Base-by-base conservation (phyloP, 108 stramenopile species). In the Fragilaria crotonensis region DNA sequence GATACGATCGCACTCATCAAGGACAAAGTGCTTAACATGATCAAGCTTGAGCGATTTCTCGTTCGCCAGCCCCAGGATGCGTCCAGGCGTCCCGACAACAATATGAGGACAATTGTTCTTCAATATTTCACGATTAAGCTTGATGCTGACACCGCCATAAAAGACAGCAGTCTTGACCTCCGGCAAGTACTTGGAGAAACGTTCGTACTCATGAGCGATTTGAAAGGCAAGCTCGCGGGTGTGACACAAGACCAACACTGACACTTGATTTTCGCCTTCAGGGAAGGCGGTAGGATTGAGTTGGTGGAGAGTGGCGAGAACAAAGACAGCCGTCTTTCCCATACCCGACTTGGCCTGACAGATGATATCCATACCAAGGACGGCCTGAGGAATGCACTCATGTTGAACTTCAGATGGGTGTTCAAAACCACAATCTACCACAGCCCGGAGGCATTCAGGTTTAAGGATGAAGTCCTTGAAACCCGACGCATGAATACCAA, bases 321-420 rank as follows among this genome's bases (percentile, higher is more conserved):
- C 96, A 66, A 99, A 99, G 59, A 99, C 99, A 2, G 99, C 99
- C 0, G 99, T 99, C 80, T 99, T 99, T 50, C 99, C 99, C 99
- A 99, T 99, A 51, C 99, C 99, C 45, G 91, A 91, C 84, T 98
- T 98, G 45, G 99, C 99, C 75, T 99, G 99, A 70, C 99, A 98
- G 58, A 99, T 84, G 52, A 99, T 93, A 67, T 99, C 99, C 75
- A 95, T 94, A 27, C 99, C 99, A n/a, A 98, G 71, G 28, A 99
- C 87, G 9, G 99, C 97, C 61, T 99, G 97, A 20, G 99, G 99
- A 64, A 99, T 99, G 62, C 96, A 95, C 78, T 98, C 96, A 72
- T 99, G 96, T 76, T 90, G 95, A 9, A 91, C 96, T 74, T 99
- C 97, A 30, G 91, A 94, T 23, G 99, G 99, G 70, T 98, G 96